Conservation (phyloP, 2,329 filamentous ascomycete genomes). For the Allantophomopsis lycopodina region DNA sequence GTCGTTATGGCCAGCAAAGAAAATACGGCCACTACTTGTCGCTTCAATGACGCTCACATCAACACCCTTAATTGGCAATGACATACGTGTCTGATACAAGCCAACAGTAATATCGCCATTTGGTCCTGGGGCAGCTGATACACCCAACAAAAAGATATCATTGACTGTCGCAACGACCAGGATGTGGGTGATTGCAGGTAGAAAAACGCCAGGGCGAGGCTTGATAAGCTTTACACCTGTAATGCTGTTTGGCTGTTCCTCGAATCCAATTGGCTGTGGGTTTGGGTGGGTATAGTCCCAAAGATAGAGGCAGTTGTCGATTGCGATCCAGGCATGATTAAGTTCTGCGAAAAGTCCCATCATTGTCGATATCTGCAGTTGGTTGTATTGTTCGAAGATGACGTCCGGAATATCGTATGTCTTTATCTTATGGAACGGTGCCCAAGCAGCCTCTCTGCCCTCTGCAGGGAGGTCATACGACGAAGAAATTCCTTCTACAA, state of each 20-base stretch:
- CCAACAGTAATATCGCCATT: conserved; percentile 60
- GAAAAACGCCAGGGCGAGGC: conserved; percentile 78
- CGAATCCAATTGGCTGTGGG: conserved; percentile 81
- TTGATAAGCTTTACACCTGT: conserved; percentile 80
- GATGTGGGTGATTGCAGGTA: conserved; percentile 72
- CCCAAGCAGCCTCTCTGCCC: conserved; percentile 54
- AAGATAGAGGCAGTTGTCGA: conserved; percentile 90
- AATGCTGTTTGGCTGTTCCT: conserved; percentile 79
- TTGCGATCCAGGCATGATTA: conserved; percentile 88
- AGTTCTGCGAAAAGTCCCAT: conserved; percentile 95
- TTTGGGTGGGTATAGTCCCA: conserved; percentile 97
- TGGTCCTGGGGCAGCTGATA: conserved; percentile 53
- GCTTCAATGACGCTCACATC: conserved; percentile 69
- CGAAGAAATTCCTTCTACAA: conserved; percentile 70
- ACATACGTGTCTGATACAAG: conserved; percentile 83
- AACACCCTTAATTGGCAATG: conserved; percentile 59
- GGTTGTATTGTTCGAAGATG: conserved; percentile 87
- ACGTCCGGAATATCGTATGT: conserved; percentile 84
- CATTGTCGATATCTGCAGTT: conserved; percentile 71
- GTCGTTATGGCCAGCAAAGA: conserved; percentile 70
- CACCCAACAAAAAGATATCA: conserved; percentile 77
- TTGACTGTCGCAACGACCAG: conserved; percentile 77
- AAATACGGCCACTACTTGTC: conserved; percentile 78
- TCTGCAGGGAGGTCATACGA: conserved; percentile 67
- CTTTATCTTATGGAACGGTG: conserved; percentile 77